Conservation (phyloP, 805 yeast genomes). For the Candida loeiensis region DNA sequence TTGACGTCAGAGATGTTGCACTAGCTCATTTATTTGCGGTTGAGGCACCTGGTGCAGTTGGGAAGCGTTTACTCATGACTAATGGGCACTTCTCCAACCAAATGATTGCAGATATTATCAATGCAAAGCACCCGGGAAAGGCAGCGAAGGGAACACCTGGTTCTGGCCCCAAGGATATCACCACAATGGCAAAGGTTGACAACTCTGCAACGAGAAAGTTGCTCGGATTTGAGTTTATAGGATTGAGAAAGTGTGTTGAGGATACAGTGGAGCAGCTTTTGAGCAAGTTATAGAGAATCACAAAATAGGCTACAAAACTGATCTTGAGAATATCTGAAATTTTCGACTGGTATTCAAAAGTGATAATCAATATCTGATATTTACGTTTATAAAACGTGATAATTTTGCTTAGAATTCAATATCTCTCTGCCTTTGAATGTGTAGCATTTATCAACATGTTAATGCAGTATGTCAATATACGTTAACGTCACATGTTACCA, state of each 20-base stretch:
- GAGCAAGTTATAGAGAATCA: background rate
- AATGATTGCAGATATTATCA: conserved; percentile 27
- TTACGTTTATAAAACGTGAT: too few relatives aligned
- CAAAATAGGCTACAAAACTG: background rate
- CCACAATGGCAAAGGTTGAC: conserved; percentile 20
- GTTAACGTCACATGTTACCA: too few relatives aligned
- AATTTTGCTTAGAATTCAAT: too few relatives aligned
- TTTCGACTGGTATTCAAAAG: too few relatives aligned
- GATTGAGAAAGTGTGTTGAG: conserved; percentile 22
- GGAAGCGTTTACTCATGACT: conserved; percentile 31
- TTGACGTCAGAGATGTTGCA: conserved; percentile 26
- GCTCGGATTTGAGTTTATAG: conserved; percentile 21
- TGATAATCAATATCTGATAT: too few relatives aligned
- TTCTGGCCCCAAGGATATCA: conserved; percentile 19
- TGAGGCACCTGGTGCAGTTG: conserved; percentile 20
- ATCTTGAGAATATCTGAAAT: too few relatives aligned
- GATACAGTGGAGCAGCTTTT: conserved; percentile 13
- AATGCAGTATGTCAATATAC: too few relatives aligned
- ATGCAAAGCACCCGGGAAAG: conserved; percentile 16
- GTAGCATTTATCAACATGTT: too few relatives aligned
- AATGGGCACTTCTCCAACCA: conserved; percentile 33
- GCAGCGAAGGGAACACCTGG: conserved; percentile 21
- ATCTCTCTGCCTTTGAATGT: too few relatives aligned
- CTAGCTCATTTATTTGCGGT: conserved; percentile 32
- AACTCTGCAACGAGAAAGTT: conserved; percentile 13